Conservation (phyloP, 768 basidiomycete genomes). For the Hericium alpestre region DNA sequence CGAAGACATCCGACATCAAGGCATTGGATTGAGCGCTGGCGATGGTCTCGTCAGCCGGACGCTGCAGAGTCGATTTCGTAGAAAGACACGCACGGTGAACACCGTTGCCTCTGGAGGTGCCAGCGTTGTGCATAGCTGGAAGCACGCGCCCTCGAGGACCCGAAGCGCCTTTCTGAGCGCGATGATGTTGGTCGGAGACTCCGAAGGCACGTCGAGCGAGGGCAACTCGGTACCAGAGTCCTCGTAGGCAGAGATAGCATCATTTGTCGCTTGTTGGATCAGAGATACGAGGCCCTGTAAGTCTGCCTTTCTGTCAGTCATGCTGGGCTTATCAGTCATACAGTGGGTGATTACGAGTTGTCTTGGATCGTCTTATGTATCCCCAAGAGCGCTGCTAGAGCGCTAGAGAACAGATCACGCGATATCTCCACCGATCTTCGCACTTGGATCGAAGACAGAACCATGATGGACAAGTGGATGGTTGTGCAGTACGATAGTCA, state of each 20-base stretch:
- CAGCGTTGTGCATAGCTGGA: background rate
- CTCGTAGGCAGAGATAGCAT: background rate
- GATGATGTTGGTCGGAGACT: background rate
- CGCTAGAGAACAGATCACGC: no score
- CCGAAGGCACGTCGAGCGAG: background rate
- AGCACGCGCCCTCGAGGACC: conserved; percentile 1
- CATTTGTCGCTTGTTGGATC: background rate
- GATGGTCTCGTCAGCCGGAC: background rate
- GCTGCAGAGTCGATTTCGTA: background rate
- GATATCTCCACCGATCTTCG: no score
- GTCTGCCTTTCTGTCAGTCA: background rate
- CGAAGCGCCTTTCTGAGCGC: background rate
- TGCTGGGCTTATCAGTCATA: background rate
- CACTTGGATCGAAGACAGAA: no score
- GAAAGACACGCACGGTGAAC: background rate
- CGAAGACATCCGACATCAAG: conserved; percentile 20
- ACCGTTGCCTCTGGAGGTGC: background rate
- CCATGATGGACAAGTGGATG: no score
- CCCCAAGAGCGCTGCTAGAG: no score
- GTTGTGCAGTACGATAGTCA: no score
- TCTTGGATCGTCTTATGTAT: no score
- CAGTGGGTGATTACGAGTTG: no score
- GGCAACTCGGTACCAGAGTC: background rate
- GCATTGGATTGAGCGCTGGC: background rate
- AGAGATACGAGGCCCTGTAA: background rate